Conservation (phyloP, 2,329 filamentous ascomycete species). For the Phialophora chinensis region DNA sequence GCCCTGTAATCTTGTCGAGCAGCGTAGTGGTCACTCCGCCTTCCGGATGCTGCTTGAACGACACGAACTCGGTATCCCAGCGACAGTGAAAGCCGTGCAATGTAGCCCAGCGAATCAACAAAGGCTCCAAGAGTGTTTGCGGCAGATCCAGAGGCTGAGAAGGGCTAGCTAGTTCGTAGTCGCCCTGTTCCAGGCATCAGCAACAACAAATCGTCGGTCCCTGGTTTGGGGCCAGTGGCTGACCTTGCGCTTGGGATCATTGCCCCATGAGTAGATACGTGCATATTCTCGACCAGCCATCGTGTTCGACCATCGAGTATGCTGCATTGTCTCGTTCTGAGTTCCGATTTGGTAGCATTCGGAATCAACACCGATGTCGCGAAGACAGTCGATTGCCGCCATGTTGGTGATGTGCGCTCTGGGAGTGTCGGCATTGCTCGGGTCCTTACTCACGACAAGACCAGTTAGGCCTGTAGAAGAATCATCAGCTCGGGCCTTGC, state of each 20-base stretch:
- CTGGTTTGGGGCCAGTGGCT: background rate
- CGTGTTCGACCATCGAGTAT: constrained; percentile 52
- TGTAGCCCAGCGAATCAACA: constrained; percentile 47
- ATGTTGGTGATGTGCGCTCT: constrained; percentile 40
- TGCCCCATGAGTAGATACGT: constrained; percentile 51
- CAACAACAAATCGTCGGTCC: background rate
- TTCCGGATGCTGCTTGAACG: constrained; percentile 40
- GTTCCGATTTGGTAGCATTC: constrained; percentile 44
- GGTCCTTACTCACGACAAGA: constrained; percentile 28
- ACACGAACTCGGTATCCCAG: constrained; percentile 47
- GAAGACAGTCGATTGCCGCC: constrained; percentile 31
- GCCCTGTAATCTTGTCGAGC: constrained; percentile 46
- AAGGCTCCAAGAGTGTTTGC: constrained; percentile 52
- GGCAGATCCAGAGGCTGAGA: constrained; percentile 51
- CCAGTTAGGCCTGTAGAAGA: constrained; percentile 19
- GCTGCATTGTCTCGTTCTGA: constrained; percentile 44
- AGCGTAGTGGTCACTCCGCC: constrained; percentile 44
- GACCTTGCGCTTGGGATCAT: constrained; percentile 49
- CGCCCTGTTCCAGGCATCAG: constrained; percentile 39
- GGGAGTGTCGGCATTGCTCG: constrained; percentile 30
- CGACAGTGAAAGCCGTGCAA: constrained; percentile 47
- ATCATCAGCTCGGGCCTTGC: background rate
- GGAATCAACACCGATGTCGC: constrained; percentile 51
- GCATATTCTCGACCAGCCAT: constrained; percentile 54
- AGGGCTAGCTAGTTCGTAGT: constrained; percentile 51